Percentiles rank a stretch among this genome's conserved stretches.
Evolutionary conservation across 352 stramenopile species (phyloP).

Genomic region (Peronospora destructor): DNA sequence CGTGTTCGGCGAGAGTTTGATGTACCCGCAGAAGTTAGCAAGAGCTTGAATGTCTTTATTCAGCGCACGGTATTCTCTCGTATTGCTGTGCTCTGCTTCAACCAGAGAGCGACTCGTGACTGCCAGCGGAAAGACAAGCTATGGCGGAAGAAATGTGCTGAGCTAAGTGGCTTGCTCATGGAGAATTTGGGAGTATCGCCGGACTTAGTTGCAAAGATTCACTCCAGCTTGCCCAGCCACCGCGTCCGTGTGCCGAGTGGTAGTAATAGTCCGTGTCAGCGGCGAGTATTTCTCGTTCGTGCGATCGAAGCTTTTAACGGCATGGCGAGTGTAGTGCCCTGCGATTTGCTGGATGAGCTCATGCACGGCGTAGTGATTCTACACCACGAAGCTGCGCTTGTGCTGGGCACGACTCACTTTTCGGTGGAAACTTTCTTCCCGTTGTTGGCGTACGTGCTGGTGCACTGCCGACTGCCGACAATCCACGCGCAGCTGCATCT

Average conservation of each 20-base stretch:
- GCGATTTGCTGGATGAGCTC: conserved; percentile 74
- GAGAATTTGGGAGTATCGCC: conserved; percentile 50
- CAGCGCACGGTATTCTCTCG: conserved; percentile 71
- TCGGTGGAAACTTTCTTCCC: conserved; percentile 85
- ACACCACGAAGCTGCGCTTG: conserved; percentile 77
- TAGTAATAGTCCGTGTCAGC: conserved; percentile 22
- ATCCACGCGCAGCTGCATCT: conserved; percentile 79
- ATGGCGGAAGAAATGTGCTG: conserved; percentile 66
- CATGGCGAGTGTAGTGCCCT: conserved; percentile 77
- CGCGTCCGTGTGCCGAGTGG: conserved; percentile 17
- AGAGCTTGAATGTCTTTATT: conserved; percentile 70
- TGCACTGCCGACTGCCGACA: conserved; percentile 62
- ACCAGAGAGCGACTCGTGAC: conserved; percentile 54
- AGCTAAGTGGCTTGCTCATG: conserved; percentile 57
- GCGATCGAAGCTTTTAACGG: conserved; percentile 75
- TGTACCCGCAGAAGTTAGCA: conserved; percentile 63
- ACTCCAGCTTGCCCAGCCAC: conserved; percentile 41
- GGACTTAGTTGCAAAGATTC: conserved; percentile 61
- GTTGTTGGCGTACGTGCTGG: conserved; percentile 70
- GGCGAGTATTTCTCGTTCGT: conserved; percentile 48
- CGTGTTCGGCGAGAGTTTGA: conserved; percentile 72
- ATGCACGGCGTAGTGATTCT: conserved; percentile 82
- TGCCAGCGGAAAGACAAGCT: conserved; percentile 80
- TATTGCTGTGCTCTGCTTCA: conserved; percentile 70
- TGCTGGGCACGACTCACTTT: conserved; percentile 82